Base-by-base conservation (phyloP, 2,329 filamentous ascomycete species). In the Acephala macrosclerotiorum region DNA sequence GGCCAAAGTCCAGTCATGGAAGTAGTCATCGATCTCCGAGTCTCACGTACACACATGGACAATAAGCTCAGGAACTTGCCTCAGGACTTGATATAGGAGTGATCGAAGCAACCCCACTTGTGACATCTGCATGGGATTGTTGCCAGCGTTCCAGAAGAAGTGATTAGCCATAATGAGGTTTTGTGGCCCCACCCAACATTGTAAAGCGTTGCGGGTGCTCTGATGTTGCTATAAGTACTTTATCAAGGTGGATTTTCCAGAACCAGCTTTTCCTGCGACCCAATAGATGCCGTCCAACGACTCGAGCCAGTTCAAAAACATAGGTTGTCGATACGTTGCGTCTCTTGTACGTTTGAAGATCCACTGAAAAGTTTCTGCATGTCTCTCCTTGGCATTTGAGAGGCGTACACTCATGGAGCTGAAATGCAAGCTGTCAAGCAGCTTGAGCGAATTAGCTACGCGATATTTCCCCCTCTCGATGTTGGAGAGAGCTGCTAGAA, bases 101-200 rank as follows among this genome's bases (percentile, higher is more conserved):
- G 68, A 40, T 25, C 61, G 47, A 16, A 64, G 58, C 2, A 70
- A 58, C 2, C 66, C 66, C 3, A 63, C 40, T 3, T 63, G 61
- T 7, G 66, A 68, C 45, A 64, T 68, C 36, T 70, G 66, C 20
- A 60, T 11, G n/a, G 36, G 25, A 8, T 53, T 11, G 1, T 77
- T 77, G 5, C 79, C 79, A 25, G 77, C 77, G 3, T 76, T 81
- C 81, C 81, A 84, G 65, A 84, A 82, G 69, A 81, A 84, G 70
- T 79, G 83, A 0, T 75, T 77, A 0, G 80, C 79, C 0, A 75
- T 77, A 2, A 74, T 38, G 7, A 66, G 29, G 8, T 33, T 36
- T 8, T 49, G 55, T 12, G 3, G 20, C 0, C 33, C 71, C 0
- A 77, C 70, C 79, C 78, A 80, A 0, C 33, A 33, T 2, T 68